Evolutionary conservation across 106 monocot genomes (phyloP), one percentile per base, ranked within the genome.

Genomic region (Chionographis japonica): DNA sequence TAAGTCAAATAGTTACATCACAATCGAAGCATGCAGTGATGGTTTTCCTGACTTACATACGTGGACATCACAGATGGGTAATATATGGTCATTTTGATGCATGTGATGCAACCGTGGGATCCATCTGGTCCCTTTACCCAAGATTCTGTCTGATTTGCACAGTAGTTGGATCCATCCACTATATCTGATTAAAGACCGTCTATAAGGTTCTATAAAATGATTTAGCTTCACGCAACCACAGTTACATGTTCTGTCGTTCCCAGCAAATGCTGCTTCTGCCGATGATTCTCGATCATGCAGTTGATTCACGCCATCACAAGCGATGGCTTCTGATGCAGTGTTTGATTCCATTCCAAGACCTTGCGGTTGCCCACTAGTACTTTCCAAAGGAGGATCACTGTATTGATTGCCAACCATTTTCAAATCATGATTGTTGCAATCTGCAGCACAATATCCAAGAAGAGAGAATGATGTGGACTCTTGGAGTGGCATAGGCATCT

Each of bases 1-100:
- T 14, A 40, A 60, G 13, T 52, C 14, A 61, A 12, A 16, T 49
- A 7, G 52, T 16, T 50, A 70, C 9, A 61, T 60, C 50, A 7
- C 4, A 15, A 69, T 19, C 11, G 12, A 65, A 69, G 37, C 61
- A 57, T 12, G 50, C 4, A 37, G 52, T 69, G 14, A 63, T 3
- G 8, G 59, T 17, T 69, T 49, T 68, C 58, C 52, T 69, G 58
- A 98, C 89, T 93, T 93, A 83, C 97, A 90, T 92, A 92, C 97
- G 68, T 98, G 98, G 68, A 80, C 73, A 74, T 79, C 76, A 56
- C 56, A 42, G 61, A 76, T 50, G 13, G 81, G 55, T 16, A 74
- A 38, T 39, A 71, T 37, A 67, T 63, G n/a, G 12, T 77, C 85
- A 68, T 80, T 76, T 41, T 65, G 55, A 77, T 80, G 83, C 54